Evolutionary conservation across 495 filamentous ascomycete species (phyloP), one percentile per base, ranked within the genome.

Genomic region (Podospora anserina): DNA sequence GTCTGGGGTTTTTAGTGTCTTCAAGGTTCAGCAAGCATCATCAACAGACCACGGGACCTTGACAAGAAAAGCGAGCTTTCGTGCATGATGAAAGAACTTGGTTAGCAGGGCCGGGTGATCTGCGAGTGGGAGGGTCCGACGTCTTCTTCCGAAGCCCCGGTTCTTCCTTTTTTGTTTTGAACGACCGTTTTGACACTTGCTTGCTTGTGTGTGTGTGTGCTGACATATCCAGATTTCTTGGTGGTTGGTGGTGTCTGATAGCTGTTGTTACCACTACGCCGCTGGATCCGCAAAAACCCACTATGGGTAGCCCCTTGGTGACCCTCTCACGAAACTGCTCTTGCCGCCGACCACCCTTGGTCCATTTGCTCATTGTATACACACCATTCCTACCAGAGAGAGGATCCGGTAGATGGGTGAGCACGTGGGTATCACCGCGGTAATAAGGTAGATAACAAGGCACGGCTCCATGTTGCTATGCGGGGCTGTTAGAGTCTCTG

Each of bases 291-390:
- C 23, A 23, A 23, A 23, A 23, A 23, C 68, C 69, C 66, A 44
- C 66, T 15, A 26, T 55, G 55, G 64, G 55, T 56, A 56, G 58
- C 63, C 63, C 44, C 67, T 64, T 20, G 34, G 67, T 67, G 75
- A 76, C 77, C 79, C 77, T 79, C 77, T 81, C 77, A 79, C 69
- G 77, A 75, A 67, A 74, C 78, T 79, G 59, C 78, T 77, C 75
- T 82, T 82, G 79, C 78, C 80, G 79, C 79, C 78, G 69, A 49
- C 44, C 56, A 27, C 71, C 70, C 70, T 58, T 15, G n/a, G n/a
- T 58, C n/a, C n/a, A 26, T 19, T 58, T 49, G n/a, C 23, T 19
- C n/a, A 58, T 20, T 58, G 55, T 58, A 23, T 58, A 58, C 55
- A 58, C 55, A 58, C 55, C 55, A 58, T 58, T 58, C 4, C 55